Evolutionary conservation across 352 stramenopile species (phyloP).

Genomic region (Globisporangium splendens): DNA sequence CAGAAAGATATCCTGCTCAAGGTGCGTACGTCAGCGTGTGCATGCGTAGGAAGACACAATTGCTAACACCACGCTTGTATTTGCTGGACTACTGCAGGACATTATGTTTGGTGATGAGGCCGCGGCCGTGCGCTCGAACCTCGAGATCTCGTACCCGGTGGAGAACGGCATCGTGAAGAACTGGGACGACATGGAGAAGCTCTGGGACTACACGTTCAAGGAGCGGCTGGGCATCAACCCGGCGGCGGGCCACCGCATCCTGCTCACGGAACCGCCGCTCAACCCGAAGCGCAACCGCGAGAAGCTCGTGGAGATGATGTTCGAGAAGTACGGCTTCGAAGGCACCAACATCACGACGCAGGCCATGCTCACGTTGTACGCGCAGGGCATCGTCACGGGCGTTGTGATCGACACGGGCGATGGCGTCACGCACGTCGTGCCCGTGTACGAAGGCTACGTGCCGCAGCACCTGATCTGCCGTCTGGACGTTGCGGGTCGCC

Average conservation of each 20-base stretch:
- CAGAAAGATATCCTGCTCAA: constrained; percentile 85
- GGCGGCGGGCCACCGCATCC: constrained; percentile 72
- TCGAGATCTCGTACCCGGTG: constrained; percentile 90
- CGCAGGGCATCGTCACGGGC: constrained; percentile 85
- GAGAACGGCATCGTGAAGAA: constrained; percentile 97
- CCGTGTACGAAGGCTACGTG: constrained; percentile 90
- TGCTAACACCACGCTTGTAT: background rate
- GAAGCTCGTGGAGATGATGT: constrained; percentile 91
- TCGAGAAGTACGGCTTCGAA: constrained; percentile 92
- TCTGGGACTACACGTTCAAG: constrained; percentile 97
- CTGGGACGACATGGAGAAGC: constrained; percentile 97
- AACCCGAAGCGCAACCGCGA: constrained; percentile 92
- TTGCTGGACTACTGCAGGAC: constrained; percentile 44
- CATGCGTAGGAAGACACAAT: too few relatives aligned
- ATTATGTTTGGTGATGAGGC: constrained; percentile 96
- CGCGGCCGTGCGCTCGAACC: constrained; percentile 75
- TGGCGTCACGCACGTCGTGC: constrained; percentile 91
- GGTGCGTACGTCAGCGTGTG: constrained; percentile 21
- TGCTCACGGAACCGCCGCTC: constrained; percentile 91
- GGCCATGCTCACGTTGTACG: constrained; percentile 93
- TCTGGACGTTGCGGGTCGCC: constrained; percentile 84
- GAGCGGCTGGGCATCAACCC: constrained; percentile 82
- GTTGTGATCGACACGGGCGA: constrained; percentile 93
- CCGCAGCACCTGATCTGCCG: constrained; percentile 88
- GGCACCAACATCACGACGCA: constrained; percentile 90